Evolutionary conservation across 1,284 basidiomycete species (phyloP), one percentile per base, ranked within the genome.

Genomic region (Mycosarcoma mackinlayi): DNA sequence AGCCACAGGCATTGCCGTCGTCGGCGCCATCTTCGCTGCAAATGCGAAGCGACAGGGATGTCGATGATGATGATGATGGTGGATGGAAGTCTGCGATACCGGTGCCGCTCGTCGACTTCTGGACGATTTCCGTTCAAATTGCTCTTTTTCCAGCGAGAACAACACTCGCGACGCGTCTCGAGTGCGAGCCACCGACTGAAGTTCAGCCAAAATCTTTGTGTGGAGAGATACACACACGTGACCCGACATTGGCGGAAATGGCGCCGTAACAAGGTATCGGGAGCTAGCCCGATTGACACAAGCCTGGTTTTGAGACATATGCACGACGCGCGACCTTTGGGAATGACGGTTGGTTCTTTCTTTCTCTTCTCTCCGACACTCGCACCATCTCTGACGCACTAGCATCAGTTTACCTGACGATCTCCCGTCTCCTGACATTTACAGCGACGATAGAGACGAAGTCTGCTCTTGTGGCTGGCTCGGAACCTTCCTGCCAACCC

Each of bases 131-230:
- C n/a, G n/a, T n/a, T n/a, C 35, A 40, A 24, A 40, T 40, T 10
- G 5, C 18, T 23, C 14, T 23, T 40, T 25, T 25, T 3, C 21
- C 11, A 23, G n/a, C 23, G 30, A 67, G 58, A 67, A 67, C 64
- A 61, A 67, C 64, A 67, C 64, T 42, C 27, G 57, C 64, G 64
- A 61, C 64, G 64, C 64, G 64, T 67, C 57, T 38, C 37, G 16
- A 21, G n/a, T n/a, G n/a, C n/a, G n/a, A n/a, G n/a, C n/a, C n/a
- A n/a, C n/a, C n/a, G n/a, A n/a, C n/a, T n/a, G n/a, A n/a, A n/a
- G n/a, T n/a, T 27, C 25, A 35, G 14, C 31, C 24, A 18, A 31
- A 23, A 11, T 37, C 8, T 0, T 25, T 21, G 23, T 9, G 50
- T 41, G 25, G 35, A 40, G 39, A 42, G 25, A 1, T 11, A 42